Evolutionary conservation across 768 basidiomycete species (phyloP), one percentile per base, ranked within the genome.

Genomic region (Boletus fagicola): DNA sequence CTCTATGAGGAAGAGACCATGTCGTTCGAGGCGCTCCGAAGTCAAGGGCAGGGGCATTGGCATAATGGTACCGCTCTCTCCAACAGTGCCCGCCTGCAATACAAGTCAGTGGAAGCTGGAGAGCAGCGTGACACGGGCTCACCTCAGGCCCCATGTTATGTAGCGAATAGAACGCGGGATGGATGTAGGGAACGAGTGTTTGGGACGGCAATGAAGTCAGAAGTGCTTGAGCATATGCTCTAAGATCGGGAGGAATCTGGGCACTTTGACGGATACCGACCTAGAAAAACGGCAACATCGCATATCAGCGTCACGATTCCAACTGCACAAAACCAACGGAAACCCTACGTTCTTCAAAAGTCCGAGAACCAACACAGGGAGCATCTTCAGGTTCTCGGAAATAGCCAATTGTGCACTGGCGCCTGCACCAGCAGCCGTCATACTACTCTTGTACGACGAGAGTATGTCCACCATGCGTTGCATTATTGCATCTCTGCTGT

Each of bases 91-190:
- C 62, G 88, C 91, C 87, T 96, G 65, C 11, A 50, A 56, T 59
- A 49, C 33, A 22, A 49, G 42, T 68, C 50, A 51, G n/a, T 53
- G 10, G 33, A 18, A 39, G 39, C 4, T 8, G 54, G 26, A 52
- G 9, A n/a, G 40, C 9, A 18, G 15, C 13, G n/a, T 13, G 33
- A 10, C 18, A 40, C 10, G 1, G 7, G 65, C 79, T 59, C 58
- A 93, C 92, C 77, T 97, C 93, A 22, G 89, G 85, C 13, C 89
- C 83, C 97, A 99, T 99, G 69, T 88, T 94, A 76, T 98, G 96
- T 58, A 99, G 76, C 5, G 94, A 90, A 75, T 96, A 98, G 80
- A 99, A 97, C 16, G 83, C 83, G 4, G 97, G 95, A 74, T 98
- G 92, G 63, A 98, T 83, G 73, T 97, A 98, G 0, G 97, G 94